Percentiles rank a stretch among this genome's conserved stretches.
These are phyloP conservation scores for Picea glauca DNA, from an alignment of 75 land plant species.

Conservation along the genomic window DNA sequence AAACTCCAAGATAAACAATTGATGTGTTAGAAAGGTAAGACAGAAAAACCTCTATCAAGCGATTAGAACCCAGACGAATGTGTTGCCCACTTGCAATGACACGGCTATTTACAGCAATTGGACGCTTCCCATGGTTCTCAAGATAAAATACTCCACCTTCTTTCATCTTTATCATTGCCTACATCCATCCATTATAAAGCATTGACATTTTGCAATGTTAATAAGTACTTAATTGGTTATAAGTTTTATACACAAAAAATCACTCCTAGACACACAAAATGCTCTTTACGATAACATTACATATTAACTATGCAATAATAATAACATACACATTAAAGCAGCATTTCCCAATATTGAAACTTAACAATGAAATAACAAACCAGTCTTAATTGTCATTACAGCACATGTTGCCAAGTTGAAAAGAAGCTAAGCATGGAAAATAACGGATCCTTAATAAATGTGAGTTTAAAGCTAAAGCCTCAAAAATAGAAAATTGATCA, in stretches of 20 bases:
- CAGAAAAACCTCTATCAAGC: conserved; percentile 78
- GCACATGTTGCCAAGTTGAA: too few relatives aligned
- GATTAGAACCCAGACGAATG: conserved; percentile 46
- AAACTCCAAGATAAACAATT: background rate
- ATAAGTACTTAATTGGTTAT: background rate
- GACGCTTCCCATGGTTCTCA: conserved; percentile 66
- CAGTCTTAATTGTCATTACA: too few relatives aligned
- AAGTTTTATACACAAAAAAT: background rate
- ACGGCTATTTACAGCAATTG: conserved; percentile 63
- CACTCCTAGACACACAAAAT: background rate
- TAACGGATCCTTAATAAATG: too few relatives aligned
- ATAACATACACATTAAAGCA: too few relatives aligned
- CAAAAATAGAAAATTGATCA: too few relatives aligned
- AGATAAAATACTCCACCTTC: conserved; percentile 73
- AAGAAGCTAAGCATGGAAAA: too few relatives aligned
- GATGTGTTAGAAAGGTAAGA: background rate
- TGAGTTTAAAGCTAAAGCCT: too few relatives aligned
- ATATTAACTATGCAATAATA: too few relatives aligned
- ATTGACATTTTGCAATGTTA: background rate
- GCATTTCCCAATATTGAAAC: too few relatives aligned
- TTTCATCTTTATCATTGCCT: conserved; percentile 84
- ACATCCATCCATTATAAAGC: background rate
- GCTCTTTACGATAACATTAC: too few relatives aligned
- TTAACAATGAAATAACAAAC: too few relatives aligned
- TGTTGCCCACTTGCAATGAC: conserved; percentile 51